Base-by-base conservation (phyloP, 2,329 filamentous ascomycete species). In the Orbilia brochopaga region DNA sequence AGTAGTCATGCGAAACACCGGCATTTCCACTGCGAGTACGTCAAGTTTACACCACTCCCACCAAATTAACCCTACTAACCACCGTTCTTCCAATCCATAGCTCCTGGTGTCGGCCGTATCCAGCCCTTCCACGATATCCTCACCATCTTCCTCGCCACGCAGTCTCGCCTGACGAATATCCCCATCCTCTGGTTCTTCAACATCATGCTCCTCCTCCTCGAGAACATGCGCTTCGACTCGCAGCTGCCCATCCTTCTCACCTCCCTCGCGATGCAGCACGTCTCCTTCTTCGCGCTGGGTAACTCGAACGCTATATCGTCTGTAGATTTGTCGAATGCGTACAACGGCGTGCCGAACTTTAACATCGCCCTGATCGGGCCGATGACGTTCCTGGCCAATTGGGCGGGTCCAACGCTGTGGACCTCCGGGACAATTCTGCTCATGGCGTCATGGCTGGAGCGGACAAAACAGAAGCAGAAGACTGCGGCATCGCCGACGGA, bases 301-400 rank as follows among this genome's bases (percentile, higher is more conserved):
- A 92, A 92, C 78, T 91, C 90, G 52, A 99, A 99, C 79, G 90
- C 94, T 44, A 96, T 99, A 75, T 96, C 92, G 11, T 93, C 90
- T n/a, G 87, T 99, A 76, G 92, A 97, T 78, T 85, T 99, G 19
- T 95, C 91, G 4, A 96, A 89, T 78, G 92, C 92, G 0, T 99
- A 99, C 81, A 99, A 99, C 77, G 94, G 94, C 73, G 84, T 99
- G 40, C 85, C 84, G 55, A 86, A 84, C 63, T 99, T 95, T 82
- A 92, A 90, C 77, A 83, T 94, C 73, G 74, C 87, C n/a, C 84
- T 87, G 15, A 94, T 99, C 15, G 94, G 91, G 0, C 73, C 90
- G 2, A 83, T 99, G 57, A 92, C 92, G 1, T 96, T 97, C 77
- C 78, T 91, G 5, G 87, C 90, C 75, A 99, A 99, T 79, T 99